Evolutionary conservation across 257 asterid species (phyloP), one percentile per base, ranked within the genome.

Genomic region (Linderniella brevidens): DNA sequence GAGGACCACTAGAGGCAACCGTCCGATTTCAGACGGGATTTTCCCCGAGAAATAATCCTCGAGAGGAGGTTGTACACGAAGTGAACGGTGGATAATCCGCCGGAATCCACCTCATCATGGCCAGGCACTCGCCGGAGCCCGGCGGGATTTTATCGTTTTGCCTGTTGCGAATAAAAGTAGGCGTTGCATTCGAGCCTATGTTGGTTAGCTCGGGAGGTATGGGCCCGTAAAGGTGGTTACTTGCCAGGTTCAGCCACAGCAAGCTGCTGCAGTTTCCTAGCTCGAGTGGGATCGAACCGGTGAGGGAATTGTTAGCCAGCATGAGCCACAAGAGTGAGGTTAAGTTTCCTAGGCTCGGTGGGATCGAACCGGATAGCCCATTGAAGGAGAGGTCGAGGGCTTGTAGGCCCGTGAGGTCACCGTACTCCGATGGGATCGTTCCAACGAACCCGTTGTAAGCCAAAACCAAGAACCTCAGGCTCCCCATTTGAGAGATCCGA

Each of bases 61-160:
- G 88, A 81, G 5, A 81, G 77, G 18, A 86, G 74, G 3, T 67
- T 62, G 36, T 77, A 82, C 10, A 81, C 76, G 36, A 86, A 86
- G 64, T 76, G 49, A 86, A 86, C 10, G 96, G 93, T 5, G 86
- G 92, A 43, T 79, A 76, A 64, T 82, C 82, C 9, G 93, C 94
- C 12, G 94, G 94, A 49, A 86, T 70, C 96, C 96, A 86, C 61
- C 96, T 67, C 83, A 8, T 76, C 94, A 86, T 77, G 3, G 84
- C 55, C 65, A 66, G 58, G 54, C 94, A 90, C n/a, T 82, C 96
- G 38, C 94, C 92, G 0, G 93, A 77, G 49, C 96, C 94, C 0
- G 82, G 77, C 17, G 68, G 66, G 53, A 70, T 60, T 53, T 47
- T 55, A 14, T 64, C 56, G 19, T 54, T 53, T 19, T 17, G 32